Evolutionary conservation across 768 basidiomycete species (phyloP), one percentile per base, ranked within the genome.

Genomic region (Russula vinacea): DNA sequence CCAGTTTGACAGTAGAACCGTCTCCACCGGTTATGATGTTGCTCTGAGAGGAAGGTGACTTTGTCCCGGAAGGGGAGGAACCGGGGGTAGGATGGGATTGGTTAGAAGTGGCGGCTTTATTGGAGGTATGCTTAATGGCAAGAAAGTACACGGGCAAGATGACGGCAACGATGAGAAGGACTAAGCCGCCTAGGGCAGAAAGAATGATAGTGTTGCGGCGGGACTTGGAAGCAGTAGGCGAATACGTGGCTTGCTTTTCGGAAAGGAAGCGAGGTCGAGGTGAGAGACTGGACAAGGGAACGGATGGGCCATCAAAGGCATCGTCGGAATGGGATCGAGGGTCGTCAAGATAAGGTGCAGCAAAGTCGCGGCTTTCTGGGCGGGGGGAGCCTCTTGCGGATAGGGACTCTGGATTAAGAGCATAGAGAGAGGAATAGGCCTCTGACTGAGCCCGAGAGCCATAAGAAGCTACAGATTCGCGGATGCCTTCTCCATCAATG

Each of bases 1-100:
- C 91, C 70, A 82, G 82, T 2, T 86, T 89, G 63, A 96, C 78
- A 10, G 77, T 80, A 62, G 83, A 88, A n/a, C 94, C 94, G 70
- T 92, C 85, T n/a, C 84, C 84, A 57, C 96, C 96, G 0, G 85
- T 88, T 29, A 92, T 42, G 69, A 66, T 22, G 69, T 70, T 61
- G 69, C 70, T 70, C 1, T 74, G 14, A 16, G 49, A 66, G 50
- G 68, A 68, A 54, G 64, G 56, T 26, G 71, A 63, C n/a, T 62
- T 61, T 5, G 67, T 64, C 3, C 65, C 60, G 0, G 72, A 61
- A 44, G 58, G 59, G 37, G 73, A 26, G 65, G 54, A 16, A 64
- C 51, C 6, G 64, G 68, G 33, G 40, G 54, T 40, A 32, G 72
- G 45, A 44, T 42, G 32, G 22, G 72, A 39, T 1, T 19, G 35